Base-by-base conservation (phyloP, 2,329 filamentous ascomycete genomes). In the Colletotrichum tamarilloi region DNA sequence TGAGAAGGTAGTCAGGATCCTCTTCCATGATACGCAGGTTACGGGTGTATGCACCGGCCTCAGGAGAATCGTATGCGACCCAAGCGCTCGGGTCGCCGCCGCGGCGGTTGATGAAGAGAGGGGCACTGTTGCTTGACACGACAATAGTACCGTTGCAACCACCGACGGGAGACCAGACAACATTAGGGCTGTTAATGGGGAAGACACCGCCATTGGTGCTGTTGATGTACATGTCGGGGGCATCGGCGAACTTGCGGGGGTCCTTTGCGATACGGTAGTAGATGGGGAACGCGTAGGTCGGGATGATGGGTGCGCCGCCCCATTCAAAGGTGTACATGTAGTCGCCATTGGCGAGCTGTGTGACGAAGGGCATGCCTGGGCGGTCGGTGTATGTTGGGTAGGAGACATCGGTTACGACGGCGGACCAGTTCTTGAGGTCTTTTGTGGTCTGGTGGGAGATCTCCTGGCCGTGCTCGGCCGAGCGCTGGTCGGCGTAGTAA, bases 401-500 rank as follows among this genome's bases (percentile, higher is more conserved):
- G 24, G 88, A 84, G 52, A 92, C 91, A 77, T 94, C 91, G 62
- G 92, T 86, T 3, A 88, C 83, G 0, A 85, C 78, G 52, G 66
- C 74, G 22, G 86, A 86, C 92, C 92, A 94, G 19, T 80, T 88
- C 71, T 84, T 81, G 24, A 93, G 84, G 77, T 94, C 90, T 1
- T 81, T 85, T 2, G 89, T 87, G 19, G 85, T 85, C 80, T 93
- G 91, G 80, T 94, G 92, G 3, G 90, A 86, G 52, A 94, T 85
- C 78, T 93, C 93, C 81, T 94, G 92, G 22, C 92, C 92, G 77
- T 94, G 85, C 1, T 84, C 83, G 75, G 90, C 86, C 74, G 91
- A 91, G 46, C 92, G 88, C 79, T 94, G 92, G 80, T 94, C 92
- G 1, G 92, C 91, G 83, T 94, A 94, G 84, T 93, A 94, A 77